A percentile compares a stretch with the other conserved stretches of the same genome.
phyloP scores from a whole-genome alignment of 139 green algal genomes.

The Gonium pectorale region DNA sequence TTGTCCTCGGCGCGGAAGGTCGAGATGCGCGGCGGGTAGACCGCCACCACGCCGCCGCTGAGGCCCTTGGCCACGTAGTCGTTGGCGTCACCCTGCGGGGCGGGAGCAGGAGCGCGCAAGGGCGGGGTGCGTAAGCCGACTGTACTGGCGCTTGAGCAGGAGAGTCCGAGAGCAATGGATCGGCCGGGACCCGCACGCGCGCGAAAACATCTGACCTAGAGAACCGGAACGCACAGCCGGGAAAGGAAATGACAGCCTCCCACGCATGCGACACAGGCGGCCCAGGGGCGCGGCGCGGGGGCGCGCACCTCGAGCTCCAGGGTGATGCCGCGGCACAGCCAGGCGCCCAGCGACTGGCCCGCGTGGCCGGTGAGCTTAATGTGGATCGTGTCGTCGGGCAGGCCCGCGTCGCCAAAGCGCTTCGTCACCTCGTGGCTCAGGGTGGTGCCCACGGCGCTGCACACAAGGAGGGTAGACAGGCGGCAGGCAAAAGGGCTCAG shows the following conservation, averaged over 20 bases:
- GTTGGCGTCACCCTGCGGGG: constrained; percentile 85
- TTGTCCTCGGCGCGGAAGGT: constrained; percentile 79
- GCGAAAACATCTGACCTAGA: too few species aligned
- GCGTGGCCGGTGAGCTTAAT: constrained; percentile 91
- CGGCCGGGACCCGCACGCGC: too few species aligned
- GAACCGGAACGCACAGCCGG: too few species aligned
- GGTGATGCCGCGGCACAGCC: constrained; percentile 83
- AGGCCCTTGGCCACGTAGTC: constrained; percentile 97
- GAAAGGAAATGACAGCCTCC: too few species aligned
- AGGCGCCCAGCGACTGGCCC: constrained; percentile 91
- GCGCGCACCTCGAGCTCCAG: constrained; percentile 81
- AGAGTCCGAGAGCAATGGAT: too few species aligned
- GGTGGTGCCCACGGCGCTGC: constrained; percentile 89
- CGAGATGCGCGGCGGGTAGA: constrained; percentile 78
- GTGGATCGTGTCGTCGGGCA: constrained; percentile 91
- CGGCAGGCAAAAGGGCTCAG: too few species aligned
- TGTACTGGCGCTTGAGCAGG: too few species aligned
- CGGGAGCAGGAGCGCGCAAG: background rate
- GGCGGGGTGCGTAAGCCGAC: too few species aligned
- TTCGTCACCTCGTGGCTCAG: constrained; percentile 92
- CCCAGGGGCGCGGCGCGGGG: too few species aligned
- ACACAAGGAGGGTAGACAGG: too few species aligned
- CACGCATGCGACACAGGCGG: too few species aligned
- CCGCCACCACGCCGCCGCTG: constrained; percentile 79
- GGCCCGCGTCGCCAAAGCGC: constrained; percentile 79